Base-by-base conservation (phyloP, 192 early-diverging fungal genomes). In the Mortierella hygrophila region DNA sequence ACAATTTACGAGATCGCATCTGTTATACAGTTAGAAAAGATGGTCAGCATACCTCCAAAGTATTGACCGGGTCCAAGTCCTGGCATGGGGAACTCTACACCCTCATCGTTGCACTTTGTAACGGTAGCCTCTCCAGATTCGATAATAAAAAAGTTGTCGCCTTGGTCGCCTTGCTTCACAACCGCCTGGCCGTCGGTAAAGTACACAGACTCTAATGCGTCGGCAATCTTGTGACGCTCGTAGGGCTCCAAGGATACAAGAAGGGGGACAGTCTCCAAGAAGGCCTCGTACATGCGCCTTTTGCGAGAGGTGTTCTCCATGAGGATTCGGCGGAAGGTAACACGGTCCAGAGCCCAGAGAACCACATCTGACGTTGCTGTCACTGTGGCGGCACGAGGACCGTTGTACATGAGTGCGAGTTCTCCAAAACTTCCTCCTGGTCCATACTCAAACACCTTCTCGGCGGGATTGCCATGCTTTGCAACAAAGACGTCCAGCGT, bases 351-450 rank as follows among this genome's bases (percentile, higher is more conserved):
- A 5, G 98, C 98, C 98, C 98, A 99, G 73, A 99, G 91, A 35
- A 97, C 94, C 23, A 94, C 90, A 65, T 96, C 93, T 9, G 93
- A 92, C 0, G 97, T 98, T 1, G 97, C 95, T 8, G 91, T 90
- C n/a, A 99, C 95, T 0, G 98, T 98, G 37, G 98, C 98, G 1
- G 98, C 98, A 52, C 98, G 94, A 20, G 98, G 98, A 15, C 97
- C 97, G 82, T 99, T 99, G 90, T 99, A 99, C 98, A 99, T 99
- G 16, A 99, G 92, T 52, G 98, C 98, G 70, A 99, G 92, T 90
- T 99, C 98, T 75, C 98, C 98, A 95, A 99, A 99, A 85, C 94
- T 95, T 68, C 97, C 98, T 57, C 96, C 94, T 11, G 95, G 91
- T 9, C 89, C 95, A 81, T 97, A 98, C 60, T 92, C 90, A 68